Evolutionary conservation across 306 rosid species (phyloP).

Genomic region (Vicia sativa): DNA sequence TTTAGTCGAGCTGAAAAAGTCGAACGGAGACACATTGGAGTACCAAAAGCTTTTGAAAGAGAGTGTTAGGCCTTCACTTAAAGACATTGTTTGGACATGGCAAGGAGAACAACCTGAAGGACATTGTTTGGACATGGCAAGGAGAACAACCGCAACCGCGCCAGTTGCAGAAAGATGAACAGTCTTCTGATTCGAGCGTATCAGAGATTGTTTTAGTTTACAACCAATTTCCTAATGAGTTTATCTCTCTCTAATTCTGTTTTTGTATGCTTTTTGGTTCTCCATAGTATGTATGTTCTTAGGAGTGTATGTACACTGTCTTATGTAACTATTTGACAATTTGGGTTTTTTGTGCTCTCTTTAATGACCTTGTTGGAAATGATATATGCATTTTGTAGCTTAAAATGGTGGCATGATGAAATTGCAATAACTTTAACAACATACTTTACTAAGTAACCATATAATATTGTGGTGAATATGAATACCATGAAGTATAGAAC

Average conservation of each 20-base stretch:
- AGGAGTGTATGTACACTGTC: no score
- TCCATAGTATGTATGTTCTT: no score
- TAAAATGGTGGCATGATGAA: neutral
- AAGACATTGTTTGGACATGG: slow-evolving; percentile 94
- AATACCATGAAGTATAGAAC: no score
- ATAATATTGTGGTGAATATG: no score
- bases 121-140: slow-evolving; percentile 93
- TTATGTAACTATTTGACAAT: slow-evolving; percentile 23
- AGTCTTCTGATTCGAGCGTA: slow-evolving; percentile 13
- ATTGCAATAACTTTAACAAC: no score
- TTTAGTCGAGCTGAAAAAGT: slow-evolving; percentile 80
- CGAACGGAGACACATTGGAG: slow-evolving; percentile 83
- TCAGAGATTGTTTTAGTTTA: slow-evolving; percentile 31
- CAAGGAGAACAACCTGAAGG: slow-evolving; percentile 66
- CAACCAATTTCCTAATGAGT: no score
- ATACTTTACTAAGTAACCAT: no score
- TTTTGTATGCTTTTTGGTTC: no score
- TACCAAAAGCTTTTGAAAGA: slow-evolving; percentile 63
- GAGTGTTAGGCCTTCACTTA: slow-evolving; percentile 73
- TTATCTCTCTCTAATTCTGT: no score
- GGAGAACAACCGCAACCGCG: slow-evolving; percentile 62
- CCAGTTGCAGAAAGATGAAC: slow-evolving; percentile 37
- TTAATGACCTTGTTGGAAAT: slow-evolving; percentile 11
- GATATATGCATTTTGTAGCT: slow-evolving; percentile 25
- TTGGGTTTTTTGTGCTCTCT: slow-evolving; percentile 11